A percentile compares a stretch with the other conserved stretches of the same genome.
Conservation (phyloP, 306 rosid species). For the Castanea mollissima region DNA sequence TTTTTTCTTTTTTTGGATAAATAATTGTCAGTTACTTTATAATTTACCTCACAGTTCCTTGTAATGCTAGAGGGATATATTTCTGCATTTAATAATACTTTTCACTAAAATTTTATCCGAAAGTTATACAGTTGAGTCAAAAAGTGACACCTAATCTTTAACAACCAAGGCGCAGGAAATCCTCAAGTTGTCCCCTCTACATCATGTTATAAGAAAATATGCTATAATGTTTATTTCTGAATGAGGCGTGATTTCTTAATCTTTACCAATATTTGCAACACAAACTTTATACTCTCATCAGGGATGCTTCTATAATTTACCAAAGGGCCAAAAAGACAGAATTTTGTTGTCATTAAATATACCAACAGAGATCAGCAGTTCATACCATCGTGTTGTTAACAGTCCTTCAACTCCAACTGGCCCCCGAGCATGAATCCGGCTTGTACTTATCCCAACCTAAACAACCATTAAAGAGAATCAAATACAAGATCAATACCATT, state of each 20-base stretch:
- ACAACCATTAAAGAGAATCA: conserved; percentile 8
- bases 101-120: neutral
- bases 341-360: conserved; percentile 1
- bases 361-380: conserved; percentile 10
- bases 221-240: neutral
- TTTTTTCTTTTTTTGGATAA: no score
- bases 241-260: neutral
- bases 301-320: neutral
- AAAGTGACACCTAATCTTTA: no score
- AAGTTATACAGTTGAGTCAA: no score
- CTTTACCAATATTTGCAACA: neutral
- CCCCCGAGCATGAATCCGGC: conserved; percentile 97
- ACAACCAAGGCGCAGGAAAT: neutral
- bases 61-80: neutral
- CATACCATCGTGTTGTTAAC: conserved; percentile 91
- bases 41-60: neutral
- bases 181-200: neutral
- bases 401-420: conserved; percentile 99
- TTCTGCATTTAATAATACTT: neutral
- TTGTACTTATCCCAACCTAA: conserved; percentile 96
- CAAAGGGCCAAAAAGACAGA: neutral
- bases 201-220: neutral
- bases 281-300: neutral
- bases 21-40: neutral
- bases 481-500: conserved; percentile 1